A percentile compares a stretch with the other conserved stretches of the same genome.
phyloP scores from a whole-genome alignment of 768 basidiomycete genomes.

The Xanthoconium stramineum region DNA sequence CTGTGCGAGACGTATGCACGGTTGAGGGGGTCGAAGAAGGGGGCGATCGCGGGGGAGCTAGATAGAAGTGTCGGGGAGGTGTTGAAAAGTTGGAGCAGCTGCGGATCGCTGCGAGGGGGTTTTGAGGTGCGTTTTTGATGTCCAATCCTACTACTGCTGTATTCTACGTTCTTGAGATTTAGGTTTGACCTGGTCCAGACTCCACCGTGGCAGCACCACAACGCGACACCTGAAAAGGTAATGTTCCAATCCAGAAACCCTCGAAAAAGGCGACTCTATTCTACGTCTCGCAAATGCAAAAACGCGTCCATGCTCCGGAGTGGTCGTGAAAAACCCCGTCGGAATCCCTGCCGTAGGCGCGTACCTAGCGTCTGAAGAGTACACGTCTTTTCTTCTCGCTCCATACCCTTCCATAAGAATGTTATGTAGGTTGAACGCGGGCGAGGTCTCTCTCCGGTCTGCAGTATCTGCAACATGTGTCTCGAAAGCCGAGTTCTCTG shows the following conservation, averaged over 20 bases:
- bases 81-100: conserved; percentile 94
- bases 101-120: conserved; percentile 29
- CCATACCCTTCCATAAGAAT: not conserved
- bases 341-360: conserved; percentile 30
- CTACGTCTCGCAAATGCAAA: conserved; percentile 19
- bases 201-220: conserved; percentile 10
- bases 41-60: conserved; percentile 76
- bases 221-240: conserved; percentile 18
- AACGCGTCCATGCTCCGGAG: conserved; percentile 29
- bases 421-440: conserved; percentile 20
- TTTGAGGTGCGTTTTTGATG: conserved; percentile 34
- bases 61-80: conserved; percentile 61
- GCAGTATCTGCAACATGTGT: conserved; percentile 27
- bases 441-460: conserved; percentile 28
- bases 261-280: conserved; percentile 22
- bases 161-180: conserved; percentile 2
- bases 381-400: not conserved
- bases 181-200: not conserved
- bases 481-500: conserved; percentile 15
- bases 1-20: conserved; percentile 58
- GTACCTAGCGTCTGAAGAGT: conserved; percentile 33
- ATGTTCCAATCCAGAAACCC: conserved; percentile 23
- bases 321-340: conserved; percentile 20
- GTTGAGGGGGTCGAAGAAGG: conserved; percentile 82
- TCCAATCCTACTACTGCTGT: conserved; percentile 11